Evolutionary conservation across 495 filamentous ascomycete species (phyloP).

Genomic region (Penicillium canescens): DNA sequence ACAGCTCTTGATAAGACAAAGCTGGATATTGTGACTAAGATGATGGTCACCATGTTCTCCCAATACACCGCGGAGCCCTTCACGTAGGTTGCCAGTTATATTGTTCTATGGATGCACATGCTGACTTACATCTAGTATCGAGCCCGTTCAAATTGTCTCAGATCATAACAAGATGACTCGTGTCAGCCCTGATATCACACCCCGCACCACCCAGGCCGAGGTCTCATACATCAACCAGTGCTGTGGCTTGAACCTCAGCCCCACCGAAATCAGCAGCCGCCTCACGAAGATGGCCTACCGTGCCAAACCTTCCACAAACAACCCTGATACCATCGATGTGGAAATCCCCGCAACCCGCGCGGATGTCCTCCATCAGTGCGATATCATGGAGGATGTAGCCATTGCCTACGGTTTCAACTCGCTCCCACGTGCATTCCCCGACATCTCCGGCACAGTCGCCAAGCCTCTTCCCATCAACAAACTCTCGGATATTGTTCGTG

Average conservation of each 20-base stretch:
- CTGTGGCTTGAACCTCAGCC: slow-evolving; percentile 74
- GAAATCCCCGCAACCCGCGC: slow-evolving; percentile 85
- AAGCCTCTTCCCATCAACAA: slow-evolving; percentile 91
- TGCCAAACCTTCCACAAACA: slow-evolving; percentile 66
- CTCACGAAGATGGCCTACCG: slow-evolving; percentile 83
- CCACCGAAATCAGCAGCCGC: slow-evolving; percentile 69
- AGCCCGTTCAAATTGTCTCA: slow-evolving; percentile 88
- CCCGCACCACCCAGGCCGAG: slow-evolving; percentile 75
- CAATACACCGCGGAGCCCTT: slow-evolving; percentile 85
- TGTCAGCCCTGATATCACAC: slow-evolving; percentile 74
- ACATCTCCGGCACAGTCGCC: slow-evolving; percentile 79
- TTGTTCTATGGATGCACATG: background rate
- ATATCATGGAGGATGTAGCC: slow-evolving; percentile 98
- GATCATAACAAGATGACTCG: slow-evolving; percentile 84
- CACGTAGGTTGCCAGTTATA: slow-evolving; percentile 50
- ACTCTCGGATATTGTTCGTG: slow-evolving; percentile 84
- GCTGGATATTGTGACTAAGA: slow-evolving; percentile 90
- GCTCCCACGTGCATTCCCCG: slow-evolving; percentile 79
- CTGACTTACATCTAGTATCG: slow-evolving; percentile 51
- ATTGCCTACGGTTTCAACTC: slow-evolving; percentile 97
- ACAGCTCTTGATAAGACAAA: slow-evolving; percentile 98
- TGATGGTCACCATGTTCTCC: slow-evolving; percentile 97
- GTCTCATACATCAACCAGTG: slow-evolving; percentile 91
- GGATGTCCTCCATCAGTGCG: slow-evolving; percentile 92
- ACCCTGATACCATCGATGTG: slow-evolving; percentile 71